phyloP scores from a whole-genome alignment of 352 stramenopile genomes.

The Phytopythium chamaehyphon region DNA sequence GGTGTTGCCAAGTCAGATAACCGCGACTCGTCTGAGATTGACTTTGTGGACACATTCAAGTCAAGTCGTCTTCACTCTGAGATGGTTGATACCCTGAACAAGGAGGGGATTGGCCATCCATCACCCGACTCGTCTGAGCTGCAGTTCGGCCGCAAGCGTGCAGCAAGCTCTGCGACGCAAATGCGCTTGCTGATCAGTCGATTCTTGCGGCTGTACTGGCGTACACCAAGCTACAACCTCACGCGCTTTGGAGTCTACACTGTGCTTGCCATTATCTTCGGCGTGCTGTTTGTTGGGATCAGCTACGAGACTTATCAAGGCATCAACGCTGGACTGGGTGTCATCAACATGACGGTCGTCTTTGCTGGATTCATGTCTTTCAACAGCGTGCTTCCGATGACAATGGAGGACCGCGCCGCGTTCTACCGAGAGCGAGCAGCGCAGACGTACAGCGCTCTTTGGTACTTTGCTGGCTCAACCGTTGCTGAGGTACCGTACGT shows the following conservation, averaged over 20 bases:
- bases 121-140: constrained; percentile 11
- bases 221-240: constrained; percentile 79
- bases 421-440: constrained; percentile 88
- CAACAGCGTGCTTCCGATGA: constrained; percentile 64
- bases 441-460: constrained; percentile 77
- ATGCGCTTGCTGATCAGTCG: constrained; percentile 33
- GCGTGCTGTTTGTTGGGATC: constrained; percentile 13
- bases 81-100: constrained; percentile 12
- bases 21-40: constrained; percentile 6
- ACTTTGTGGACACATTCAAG: constrained; percentile 25
- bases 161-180: constrained; percentile 15
- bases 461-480: constrained; percentile 68
- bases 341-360: constrained; percentile 67
- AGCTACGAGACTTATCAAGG: constrained; percentile 27
- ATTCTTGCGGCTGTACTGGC: constrained; percentile 68
- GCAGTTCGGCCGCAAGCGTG: constrained; percentile 19
- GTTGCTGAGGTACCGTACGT: constrained; percentile 75
- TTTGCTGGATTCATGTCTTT: constrained; percentile 67
- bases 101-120: constrained; percentile 9
- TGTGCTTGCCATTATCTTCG: constrained; percentile 13
- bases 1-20: constrained; percentile 11
- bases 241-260: constrained; percentile 33
- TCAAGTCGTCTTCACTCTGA: constrained; percentile 10
- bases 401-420: constrained; percentile 55
- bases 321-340: constrained; percentile 36